These are phyloP conservation scores for Phytophthora hibernalis DNA, from an alignment of 352 stramenopile genomes.

Conservation along the genomic window DNA sequence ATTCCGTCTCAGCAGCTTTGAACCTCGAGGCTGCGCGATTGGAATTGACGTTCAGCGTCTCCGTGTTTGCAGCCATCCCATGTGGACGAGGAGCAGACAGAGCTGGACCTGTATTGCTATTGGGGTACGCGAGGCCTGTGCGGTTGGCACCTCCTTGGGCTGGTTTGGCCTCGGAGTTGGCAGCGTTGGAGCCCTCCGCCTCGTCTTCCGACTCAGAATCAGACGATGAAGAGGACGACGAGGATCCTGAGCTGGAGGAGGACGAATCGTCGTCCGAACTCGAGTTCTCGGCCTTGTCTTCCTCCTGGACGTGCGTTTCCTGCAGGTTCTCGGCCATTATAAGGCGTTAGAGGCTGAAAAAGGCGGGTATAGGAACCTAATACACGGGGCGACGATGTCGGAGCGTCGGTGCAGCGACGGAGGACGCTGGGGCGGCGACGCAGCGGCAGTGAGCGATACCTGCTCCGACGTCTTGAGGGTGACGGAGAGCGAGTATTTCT, in stretches of 20 bases:
- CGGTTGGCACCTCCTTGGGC: constrained; percentile 12
- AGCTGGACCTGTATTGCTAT: constrained; percentile 24
- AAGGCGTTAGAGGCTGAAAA: background rate
- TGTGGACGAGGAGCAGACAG: constrained; percentile 42
- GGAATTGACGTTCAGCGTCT: constrained; percentile 77
- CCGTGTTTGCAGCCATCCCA: constrained; percentile 39
- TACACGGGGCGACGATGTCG: background rate
- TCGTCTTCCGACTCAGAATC: constrained; percentile 80
- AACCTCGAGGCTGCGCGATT: constrained; percentile 73
- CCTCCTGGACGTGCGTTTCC: constrained; percentile 32
- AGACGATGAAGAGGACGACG: constrained; percentile 77
- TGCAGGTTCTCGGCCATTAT: constrained; percentile 41
- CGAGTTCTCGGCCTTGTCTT: constrained; percentile 61
- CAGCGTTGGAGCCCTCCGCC: constrained; percentile 20
- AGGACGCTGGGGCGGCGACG: background rate
- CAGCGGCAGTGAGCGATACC: constrained; percentile 1
- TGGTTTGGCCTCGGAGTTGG: constrained; percentile 15
- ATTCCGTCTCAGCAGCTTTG: constrained; percentile 48
- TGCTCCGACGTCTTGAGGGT: constrained; percentile 5
- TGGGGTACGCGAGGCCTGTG: constrained; percentile 15
- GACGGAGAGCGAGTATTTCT: constrained; percentile 38
- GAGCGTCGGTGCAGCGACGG: too few relatives aligned
- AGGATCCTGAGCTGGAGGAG: constrained; percentile 79
- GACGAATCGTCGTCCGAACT: constrained; percentile 82
- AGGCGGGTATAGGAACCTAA: background rate